phyloP scores from a whole-genome alignment of 73 alveolate species.

The Durusdinium trenchii region DNA sequence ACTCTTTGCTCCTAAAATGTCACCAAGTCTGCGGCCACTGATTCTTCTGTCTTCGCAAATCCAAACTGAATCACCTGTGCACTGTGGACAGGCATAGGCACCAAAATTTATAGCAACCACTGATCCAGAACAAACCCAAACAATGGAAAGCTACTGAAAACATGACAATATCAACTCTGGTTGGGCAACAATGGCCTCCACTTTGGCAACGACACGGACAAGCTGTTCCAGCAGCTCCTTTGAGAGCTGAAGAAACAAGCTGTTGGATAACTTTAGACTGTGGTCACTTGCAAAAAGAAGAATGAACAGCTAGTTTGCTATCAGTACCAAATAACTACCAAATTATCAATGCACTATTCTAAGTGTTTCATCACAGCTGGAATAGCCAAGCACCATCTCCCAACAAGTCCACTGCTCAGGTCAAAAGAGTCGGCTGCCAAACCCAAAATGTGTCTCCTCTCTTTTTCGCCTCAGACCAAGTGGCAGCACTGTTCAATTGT shows the following conservation, averaged over 20 bases:
- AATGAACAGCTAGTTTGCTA: too few relatives aligned
- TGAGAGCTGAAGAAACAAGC: background rate
- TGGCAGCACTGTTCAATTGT: background rate
- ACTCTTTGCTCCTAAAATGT: background rate
- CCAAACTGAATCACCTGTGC: conserved; percentile 92
- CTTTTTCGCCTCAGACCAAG: conserved; percentile 27
- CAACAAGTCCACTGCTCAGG: background rate
- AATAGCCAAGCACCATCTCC: background rate
- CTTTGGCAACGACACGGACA: conserved; percentile 93
- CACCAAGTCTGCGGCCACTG: conserved; percentile 27
- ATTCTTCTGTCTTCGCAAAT: conserved; percentile 87
- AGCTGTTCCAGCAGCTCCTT: conserved; percentile 87
- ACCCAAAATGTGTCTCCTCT: background rate
- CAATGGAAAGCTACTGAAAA: background rate
- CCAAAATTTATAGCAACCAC: background rate
- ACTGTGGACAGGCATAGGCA: background rate
- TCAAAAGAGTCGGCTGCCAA: background rate
- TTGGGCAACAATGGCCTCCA: conserved; percentile 57
- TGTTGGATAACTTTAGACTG: background rate
- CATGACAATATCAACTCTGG: too few relatives aligned
- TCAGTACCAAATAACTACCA: too few relatives aligned
- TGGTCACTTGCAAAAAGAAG: too few relatives aligned
- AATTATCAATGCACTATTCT: background rate
- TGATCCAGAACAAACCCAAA: background rate
- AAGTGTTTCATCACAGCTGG: background rate